These are phyloP conservation scores for Leishmania aethiopica DNA, from an alignment of 208 protist genomes.

Conservation along the genomic window DNA sequence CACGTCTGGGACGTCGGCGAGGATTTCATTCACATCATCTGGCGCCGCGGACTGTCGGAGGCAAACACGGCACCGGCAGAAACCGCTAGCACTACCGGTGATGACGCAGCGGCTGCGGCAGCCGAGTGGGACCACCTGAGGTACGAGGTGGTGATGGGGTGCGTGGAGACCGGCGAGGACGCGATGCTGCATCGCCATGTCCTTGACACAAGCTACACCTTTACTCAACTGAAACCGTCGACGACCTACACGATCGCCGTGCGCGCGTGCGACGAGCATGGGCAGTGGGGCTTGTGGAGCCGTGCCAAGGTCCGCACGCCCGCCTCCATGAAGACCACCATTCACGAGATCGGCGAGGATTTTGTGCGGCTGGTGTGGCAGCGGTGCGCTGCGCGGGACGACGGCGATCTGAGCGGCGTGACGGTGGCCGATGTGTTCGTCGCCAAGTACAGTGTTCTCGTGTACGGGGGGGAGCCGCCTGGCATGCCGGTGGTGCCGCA, in stretches of 20 bases:
- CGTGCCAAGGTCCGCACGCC: constrained; percentile 79
- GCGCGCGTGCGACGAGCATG: constrained; percentile 80
- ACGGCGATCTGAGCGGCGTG: constrained; percentile 30
- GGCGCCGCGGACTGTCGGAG: constrained; percentile 64
- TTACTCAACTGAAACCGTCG: constrained; percentile 79
- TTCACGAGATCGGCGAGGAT: constrained; percentile 93
- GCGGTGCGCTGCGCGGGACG: constrained; percentile 33
- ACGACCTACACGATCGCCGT: constrained; percentile 89
- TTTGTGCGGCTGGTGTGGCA: constrained; percentile 92
- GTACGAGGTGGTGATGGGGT: constrained; percentile 91
- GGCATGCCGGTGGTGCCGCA: constrained; percentile 35
- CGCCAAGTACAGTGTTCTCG: constrained; percentile 81
- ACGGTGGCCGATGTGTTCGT: constrained; percentile 71
- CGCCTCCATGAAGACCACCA: constrained; percentile 66
- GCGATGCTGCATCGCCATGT: constrained; percentile 77
- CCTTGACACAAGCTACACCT: constrained; percentile 84
- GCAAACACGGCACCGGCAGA: neutral
- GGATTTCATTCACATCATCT: constrained; percentile 86
- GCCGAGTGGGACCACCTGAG: constrained; percentile 68
- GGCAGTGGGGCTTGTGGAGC: constrained; percentile 90
- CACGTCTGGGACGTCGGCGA: constrained; percentile 88
- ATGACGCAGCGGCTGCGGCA: neutral
- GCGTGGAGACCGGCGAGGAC: constrained; percentile 80
- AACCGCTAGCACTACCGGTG: neutral
- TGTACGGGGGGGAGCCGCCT: constrained; percentile 58